A percentile compares a stretch with the other conserved stretches of the same genome.
Conservation (phyloP, 2,329 filamentous ascomycete species). For the Penicillium sp. region DNA sequence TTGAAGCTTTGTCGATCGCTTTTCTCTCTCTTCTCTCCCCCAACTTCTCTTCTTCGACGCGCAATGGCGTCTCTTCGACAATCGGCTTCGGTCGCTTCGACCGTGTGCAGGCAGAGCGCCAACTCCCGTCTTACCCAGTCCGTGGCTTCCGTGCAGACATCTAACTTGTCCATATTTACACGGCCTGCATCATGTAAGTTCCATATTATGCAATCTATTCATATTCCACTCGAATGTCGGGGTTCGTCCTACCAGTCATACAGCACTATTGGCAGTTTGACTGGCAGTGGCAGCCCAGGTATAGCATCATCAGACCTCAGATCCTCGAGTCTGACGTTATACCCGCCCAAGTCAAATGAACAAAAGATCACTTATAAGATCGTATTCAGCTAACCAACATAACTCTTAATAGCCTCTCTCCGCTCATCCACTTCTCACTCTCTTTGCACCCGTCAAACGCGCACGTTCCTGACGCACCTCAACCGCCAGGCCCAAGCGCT, state of each 20-base stretch:
- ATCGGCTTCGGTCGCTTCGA: constrained; percentile 32
- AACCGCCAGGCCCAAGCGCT: constrained; percentile 37
- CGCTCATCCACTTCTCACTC: constrained; percentile 9
- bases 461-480: constrained; percentile 40
- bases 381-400: neutral
- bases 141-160: constrained; percentile 30
- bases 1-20: neutral
- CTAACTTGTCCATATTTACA: constrained; percentile 30
- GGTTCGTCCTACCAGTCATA: neutral
- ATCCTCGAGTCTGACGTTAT: neutral
- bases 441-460: constrained; percentile 30
- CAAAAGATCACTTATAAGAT: neutral
- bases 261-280: neutral
- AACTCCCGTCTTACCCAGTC: constrained; percentile 30
- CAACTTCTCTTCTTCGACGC: constrained; percentile 7
- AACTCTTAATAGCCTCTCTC: constrained; percentile 1
- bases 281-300: neutral
- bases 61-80: constrained; percentile 34
- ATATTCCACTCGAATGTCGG: neutral
- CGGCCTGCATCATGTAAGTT: constrained; percentile 34
- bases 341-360: neutral
- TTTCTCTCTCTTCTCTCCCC: neutral
- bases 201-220: neutral
- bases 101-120: constrained; percentile 36
- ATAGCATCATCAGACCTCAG: neutral